Evolutionary conservation across 306 rosid genomes (phyloP).

Genomic region (Cicer pinnatifidum): DNA sequence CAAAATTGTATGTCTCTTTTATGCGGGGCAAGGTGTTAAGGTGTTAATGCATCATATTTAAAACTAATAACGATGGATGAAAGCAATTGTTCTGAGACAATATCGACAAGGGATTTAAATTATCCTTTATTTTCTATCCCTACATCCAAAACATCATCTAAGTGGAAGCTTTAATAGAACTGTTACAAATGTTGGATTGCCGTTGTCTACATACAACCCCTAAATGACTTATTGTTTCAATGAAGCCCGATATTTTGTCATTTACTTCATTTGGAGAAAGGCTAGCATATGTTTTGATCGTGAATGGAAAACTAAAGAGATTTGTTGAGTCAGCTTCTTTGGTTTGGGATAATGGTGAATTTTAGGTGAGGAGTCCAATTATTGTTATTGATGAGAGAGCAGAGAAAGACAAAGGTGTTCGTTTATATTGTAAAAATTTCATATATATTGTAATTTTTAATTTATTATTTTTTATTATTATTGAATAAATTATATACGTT

Average conservation of each 20-base stretch:
- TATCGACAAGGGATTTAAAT: constrained; percentile 47
- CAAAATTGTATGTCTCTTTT: too few relatives aligned
- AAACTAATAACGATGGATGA: constrained; percentile 23
- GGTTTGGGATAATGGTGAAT: constrained; percentile 55
- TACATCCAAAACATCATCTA: not conserved
- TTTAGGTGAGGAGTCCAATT: constrained; percentile 61
- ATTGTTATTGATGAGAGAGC: constrained; percentile 20
- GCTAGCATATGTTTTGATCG: constrained; percentile 32
- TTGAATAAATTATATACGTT: too few relatives aligned
- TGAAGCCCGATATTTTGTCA: constrained; percentile 49
- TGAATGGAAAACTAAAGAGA: constrained; percentile 36
- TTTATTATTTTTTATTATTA: too few relatives aligned
- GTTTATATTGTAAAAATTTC: too few relatives aligned
- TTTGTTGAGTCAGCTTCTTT: constrained; percentile 46
- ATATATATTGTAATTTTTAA: too few relatives aligned
- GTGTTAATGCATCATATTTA: constrained; percentile 4
- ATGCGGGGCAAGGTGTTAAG: too few relatives aligned
- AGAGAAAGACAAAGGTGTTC: too few relatives aligned
- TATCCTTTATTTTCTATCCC: constrained; percentile 58
- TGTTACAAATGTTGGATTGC: not conserved
- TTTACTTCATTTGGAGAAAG: constrained; percentile 51
- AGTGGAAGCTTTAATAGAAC: too few relatives aligned
- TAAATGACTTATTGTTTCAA: constrained; percentile 43
- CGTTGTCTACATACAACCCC: constrained; percentile 9
- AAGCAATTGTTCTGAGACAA: not conserved